A percentile compares a stretch with the other conserved stretches of the same genome.
These are phyloP conservation scores for Trichosporon asahii DNA, from an alignment of 1,284 basidiomycete genomes.

Conservation along the genomic window DNA sequence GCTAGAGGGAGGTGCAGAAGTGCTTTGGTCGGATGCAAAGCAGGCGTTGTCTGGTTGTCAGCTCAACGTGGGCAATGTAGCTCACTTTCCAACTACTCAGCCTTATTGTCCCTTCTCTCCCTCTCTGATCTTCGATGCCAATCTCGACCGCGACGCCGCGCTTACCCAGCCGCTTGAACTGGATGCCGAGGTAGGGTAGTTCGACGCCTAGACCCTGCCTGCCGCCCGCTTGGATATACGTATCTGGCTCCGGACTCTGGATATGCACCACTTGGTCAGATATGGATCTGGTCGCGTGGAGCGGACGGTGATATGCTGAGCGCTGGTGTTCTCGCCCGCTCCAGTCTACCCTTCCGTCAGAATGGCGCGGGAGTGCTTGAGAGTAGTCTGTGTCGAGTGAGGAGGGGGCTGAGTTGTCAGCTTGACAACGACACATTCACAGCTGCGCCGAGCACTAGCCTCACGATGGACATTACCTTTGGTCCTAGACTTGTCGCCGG, in stretches of 20 bases:
- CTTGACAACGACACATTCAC: too few species aligned
- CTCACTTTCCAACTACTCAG: constrained; percentile 77
- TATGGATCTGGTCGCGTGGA: constrained; percentile 43
- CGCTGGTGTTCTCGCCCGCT: background rate
- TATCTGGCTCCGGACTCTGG: constrained; percentile 68
- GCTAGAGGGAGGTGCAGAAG: constrained; percentile 69
- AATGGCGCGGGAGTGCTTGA: background rate
- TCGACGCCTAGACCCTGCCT: constrained; percentile 59
- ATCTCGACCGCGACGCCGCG: constrained; percentile 71
- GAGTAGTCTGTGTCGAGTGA: background rate
- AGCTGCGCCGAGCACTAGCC: too few species aligned
- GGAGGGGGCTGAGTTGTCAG: background rate
- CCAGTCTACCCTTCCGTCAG: constrained; percentile 7
- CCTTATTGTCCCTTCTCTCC: constrained; percentile 62
- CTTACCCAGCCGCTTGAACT: constrained; percentile 63
- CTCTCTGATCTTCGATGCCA: constrained; percentile 64
- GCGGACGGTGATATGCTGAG: constrained; percentile 41
- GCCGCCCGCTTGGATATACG: constrained; percentile 64
- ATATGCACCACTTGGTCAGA: constrained; percentile 69
- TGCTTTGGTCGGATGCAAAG: constrained; percentile 55
- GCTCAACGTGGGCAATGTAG: constrained; percentile 14
- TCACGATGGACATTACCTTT: too few species aligned
- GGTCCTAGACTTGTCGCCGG: background rate
- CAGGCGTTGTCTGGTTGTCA: constrained; percentile 59
- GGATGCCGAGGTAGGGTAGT: constrained; percentile 70